A percentile compares a stretch with the other conserved stretches of the same genome.
Evolutionary conservation across 139 green algal genomes (phyloP).

Genomic region (Chlorella sorokiniana): DNA sequence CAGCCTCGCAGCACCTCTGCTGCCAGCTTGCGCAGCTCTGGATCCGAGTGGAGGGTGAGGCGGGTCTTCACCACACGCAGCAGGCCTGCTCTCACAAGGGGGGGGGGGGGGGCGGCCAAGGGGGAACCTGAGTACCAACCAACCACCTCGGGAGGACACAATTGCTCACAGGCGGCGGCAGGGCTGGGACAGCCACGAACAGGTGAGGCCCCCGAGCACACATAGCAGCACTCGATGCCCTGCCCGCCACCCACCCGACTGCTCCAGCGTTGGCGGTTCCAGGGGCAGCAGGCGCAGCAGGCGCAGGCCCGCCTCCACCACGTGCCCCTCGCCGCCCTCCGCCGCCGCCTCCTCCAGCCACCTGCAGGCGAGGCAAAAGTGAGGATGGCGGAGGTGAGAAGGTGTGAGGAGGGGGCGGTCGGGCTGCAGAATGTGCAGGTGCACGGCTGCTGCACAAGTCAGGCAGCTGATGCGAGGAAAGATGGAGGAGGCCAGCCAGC

Average conservation of each 20-base stretch:
- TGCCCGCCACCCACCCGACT: slow-evolving; percentile 7
- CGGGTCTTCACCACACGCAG: neutral
- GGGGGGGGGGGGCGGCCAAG: neutral
- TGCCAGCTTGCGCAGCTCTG: slow-evolving; percentile 36
- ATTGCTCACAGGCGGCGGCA: neutral
- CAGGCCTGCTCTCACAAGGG: slow-evolving; percentile 29
- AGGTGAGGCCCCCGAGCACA: too few species aligned
- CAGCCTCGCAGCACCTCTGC: slow-evolving; percentile 16
- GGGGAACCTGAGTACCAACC: neutral
- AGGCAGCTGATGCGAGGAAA: neutral
- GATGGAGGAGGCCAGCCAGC: neutral
- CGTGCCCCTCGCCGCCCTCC: neutral
- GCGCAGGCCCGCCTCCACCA: slow-evolving; percentile 28
- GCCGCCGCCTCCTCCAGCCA: slow-evolving; percentile 33
- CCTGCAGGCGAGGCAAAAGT: neutral
- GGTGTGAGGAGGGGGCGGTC: neutral
- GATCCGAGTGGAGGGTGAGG: slow-evolving; percentile 20
- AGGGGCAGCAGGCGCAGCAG: slow-evolving; percentile 17
- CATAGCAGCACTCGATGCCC: neutral
- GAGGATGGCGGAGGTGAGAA: neutral
- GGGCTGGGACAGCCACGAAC: neutral
- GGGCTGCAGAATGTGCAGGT: neutral
- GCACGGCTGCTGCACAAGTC: neutral
- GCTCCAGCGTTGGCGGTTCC: neutral
- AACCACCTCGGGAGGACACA: neutral